These are phyloP conservation scores for Corymbia calophylla DNA, from an alignment of 441 rosid species.

Conservation along the genomic window DNA sequence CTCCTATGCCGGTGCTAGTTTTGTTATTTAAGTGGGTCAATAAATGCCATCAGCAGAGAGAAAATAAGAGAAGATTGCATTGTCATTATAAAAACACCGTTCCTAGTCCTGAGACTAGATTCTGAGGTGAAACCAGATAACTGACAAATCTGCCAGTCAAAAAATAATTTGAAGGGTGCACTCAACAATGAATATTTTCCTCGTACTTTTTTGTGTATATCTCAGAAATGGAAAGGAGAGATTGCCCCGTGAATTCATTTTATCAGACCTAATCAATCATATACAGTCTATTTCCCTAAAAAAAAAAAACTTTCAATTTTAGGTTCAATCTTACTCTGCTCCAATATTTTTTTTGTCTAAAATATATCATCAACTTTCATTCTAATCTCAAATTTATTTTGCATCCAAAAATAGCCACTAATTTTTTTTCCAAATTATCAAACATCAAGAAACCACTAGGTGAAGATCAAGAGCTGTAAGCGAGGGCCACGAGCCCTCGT, in stretches of 20 bases:
- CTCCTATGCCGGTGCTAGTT: background rate
- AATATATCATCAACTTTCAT: background rate
- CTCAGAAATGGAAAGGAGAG: background rate
- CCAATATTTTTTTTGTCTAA: background rate
- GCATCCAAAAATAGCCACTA: accelerated
- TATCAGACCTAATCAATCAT: background rate
- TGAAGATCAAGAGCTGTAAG: too few species aligned
- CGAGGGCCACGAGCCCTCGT: too few species aligned
- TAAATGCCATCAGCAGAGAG: background rate
- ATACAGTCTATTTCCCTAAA: background rate
- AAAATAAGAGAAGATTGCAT: background rate
- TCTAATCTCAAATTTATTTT: background rate
- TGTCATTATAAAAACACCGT: background rate
- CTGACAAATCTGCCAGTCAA: background rate
- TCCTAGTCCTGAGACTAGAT: background rate
- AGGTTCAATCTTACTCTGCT: background rate
- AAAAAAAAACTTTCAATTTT: background rate
- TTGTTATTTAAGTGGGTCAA: background rate
- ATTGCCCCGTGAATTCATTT: background rate
- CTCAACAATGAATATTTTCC: background rate
- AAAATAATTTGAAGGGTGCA: background rate
- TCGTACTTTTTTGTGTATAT: background rate
- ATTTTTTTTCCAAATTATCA: background rate
- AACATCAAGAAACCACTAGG: background rate
- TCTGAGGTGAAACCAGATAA: background rate